phyloP scores from a whole-genome alignment of 2,329 filamentous ascomycete species.

The Talaromyces sp. region DNA sequence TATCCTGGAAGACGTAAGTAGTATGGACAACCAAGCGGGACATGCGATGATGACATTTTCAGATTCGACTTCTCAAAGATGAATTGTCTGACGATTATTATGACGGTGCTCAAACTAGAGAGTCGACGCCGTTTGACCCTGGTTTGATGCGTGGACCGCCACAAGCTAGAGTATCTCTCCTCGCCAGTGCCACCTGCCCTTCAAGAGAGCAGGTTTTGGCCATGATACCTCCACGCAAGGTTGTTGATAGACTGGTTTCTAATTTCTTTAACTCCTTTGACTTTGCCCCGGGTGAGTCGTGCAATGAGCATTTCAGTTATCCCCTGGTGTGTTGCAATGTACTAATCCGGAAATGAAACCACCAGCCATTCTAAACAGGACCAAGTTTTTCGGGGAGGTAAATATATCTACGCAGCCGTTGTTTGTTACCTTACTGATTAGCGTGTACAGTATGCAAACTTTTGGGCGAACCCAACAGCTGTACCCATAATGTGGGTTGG shows the following conservation, averaged over 20 bases:
- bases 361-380: slow-evolving; percentile 2
- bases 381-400: slow-evolving; percentile 5
- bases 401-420: background rate
- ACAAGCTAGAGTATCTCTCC: slow-evolving; percentile 2
- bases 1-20: slow-evolving; percentile 7
- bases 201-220: slow-evolving; percentile 6
- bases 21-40: background rate
- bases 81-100: slow-evolving; percentile 3
- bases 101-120: background rate
- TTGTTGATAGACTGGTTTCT: slow-evolving; percentile 7
- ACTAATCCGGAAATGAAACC: background rate
- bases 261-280: slow-evolving; percentile 8
- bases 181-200: slow-evolving; percentile 1
- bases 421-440: background rate
- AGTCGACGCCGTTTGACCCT: slow-evolving; percentile 6
- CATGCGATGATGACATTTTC: background rate
- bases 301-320: background rate
- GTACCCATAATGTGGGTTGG: slow-evolving; percentile 11
- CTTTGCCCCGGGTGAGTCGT: background rate
- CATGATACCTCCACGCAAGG: slow-evolving; percentile 1
- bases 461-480: slow-evolving; percentile 4
- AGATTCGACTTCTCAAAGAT: slow-evolving; percentile 8
- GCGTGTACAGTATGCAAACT: slow-evolving; percentile 4
- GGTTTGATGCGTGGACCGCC: background rate
- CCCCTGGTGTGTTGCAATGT: background rate